These are phyloP conservation scores for Pilatotrama ljubarskyi DNA, from an alignment of 768 basidiomycete species.

Conservation along the genomic window DNA sequence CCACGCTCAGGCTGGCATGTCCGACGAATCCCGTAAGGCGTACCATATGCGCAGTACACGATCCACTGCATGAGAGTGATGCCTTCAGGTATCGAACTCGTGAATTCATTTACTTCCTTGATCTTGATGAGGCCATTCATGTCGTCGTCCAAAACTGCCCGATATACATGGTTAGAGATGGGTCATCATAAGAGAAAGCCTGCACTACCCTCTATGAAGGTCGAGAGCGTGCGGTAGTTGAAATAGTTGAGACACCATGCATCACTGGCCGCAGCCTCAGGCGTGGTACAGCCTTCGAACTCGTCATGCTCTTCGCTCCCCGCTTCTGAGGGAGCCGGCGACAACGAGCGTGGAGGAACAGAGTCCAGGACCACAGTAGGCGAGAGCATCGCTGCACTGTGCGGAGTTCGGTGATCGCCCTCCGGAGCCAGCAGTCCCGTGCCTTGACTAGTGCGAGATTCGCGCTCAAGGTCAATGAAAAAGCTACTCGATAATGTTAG, in stretches of 20 bases:
- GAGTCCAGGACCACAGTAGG: neutral
- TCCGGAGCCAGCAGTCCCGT: neutral
- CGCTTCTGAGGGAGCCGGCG: neutral
- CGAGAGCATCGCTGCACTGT: neutral
- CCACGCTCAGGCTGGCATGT: neutral
- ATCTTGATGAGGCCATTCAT: constrained; percentile 7
- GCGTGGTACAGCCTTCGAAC: neutral
- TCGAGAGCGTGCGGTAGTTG: constrained; percentile 1
- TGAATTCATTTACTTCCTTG: constrained; percentile 8
- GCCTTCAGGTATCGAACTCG: neutral
- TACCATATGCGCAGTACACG: constrained; percentile 2
- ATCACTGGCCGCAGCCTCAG: neutral
- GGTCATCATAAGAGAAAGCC: neutral
- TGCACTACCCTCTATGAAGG: constrained; percentile 5
- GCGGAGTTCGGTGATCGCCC: neutral
- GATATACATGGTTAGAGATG: neutral
- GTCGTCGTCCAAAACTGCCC: constrained; percentile 5
- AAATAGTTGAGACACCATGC: constrained; percentile 1
- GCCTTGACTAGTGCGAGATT: neutral
- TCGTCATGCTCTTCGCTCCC: neutral
- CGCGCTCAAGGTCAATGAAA: constrained; percentile 1
- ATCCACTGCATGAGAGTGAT: constrained; percentile 7
- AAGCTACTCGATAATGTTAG: neutral
- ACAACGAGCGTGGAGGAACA: neutral
- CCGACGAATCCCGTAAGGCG: neutral